phyloP scores from a whole-genome alignment of 768 basidiomycete species.

The Nevesoporus exiguus region DNA sequence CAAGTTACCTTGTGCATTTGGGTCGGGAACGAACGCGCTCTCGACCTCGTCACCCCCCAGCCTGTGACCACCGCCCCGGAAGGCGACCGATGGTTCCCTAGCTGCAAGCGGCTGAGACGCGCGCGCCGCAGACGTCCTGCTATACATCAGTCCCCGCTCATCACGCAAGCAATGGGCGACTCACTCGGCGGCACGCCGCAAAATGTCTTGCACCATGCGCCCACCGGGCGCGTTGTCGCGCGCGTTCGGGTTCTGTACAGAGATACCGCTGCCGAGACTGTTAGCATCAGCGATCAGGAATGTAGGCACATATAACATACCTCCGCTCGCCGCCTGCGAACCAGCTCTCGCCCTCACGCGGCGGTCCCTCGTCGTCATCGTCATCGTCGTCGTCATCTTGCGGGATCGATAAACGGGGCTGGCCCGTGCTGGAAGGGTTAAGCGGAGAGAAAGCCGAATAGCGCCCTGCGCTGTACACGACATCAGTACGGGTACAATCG shows the following conservation, averaged over 20 bases:
- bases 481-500: not conserved
- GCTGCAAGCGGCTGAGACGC: constrained; percentile 11
- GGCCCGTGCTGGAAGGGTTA: constrained; percentile 13
- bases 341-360: constrained; percentile 56
- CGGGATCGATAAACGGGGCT: constrained; percentile 14
- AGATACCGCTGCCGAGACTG: constrained; percentile 65
- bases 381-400: constrained; percentile 45
- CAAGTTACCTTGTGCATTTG: constrained; percentile 38
- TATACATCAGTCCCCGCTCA: not conserved
- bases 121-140: constrained; percentile 21
- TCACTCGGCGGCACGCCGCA: constrained; percentile 83
- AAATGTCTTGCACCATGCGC: constrained; percentile 62
- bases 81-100: constrained; percentile 33
- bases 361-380: constrained; percentile 44
- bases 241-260: constrained; percentile 77
- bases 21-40: constrained; percentile 74
- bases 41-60: constrained; percentile 90
- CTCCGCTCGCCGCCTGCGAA: constrained; percentile 96
- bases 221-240: constrained; percentile 48
- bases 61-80: constrained; percentile 74
- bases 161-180: not conserved
- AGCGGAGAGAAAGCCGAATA: constrained; percentile 39
- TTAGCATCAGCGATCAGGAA: not conserved
- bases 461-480: constrained; percentile 22
- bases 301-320: constrained; percentile 34